Conservation (phyloP, 2,329 filamentous ascomycete species). For the Exophiala sideris region DNA sequence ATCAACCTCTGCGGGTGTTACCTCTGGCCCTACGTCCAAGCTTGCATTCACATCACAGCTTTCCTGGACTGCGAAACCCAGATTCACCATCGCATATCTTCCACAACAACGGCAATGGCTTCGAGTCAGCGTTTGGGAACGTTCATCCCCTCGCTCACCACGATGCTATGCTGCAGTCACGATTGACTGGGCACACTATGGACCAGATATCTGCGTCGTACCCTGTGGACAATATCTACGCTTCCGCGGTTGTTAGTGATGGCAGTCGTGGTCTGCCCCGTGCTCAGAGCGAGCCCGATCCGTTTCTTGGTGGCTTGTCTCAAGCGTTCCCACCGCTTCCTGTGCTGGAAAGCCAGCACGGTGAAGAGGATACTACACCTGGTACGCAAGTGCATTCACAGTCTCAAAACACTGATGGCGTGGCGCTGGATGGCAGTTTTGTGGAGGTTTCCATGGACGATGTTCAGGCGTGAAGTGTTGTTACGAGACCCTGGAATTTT, state of each 20-base stretch:
- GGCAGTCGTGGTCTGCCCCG: slow-evolving; percentile 2
- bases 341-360: not conserved
- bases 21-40: slow-evolving; percentile 6
- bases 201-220: not conserved
- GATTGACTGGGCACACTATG: not conserved
- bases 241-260: not conserved
- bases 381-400: not conserved
- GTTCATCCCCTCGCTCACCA: too few species aligned
- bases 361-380: too few species aligned
- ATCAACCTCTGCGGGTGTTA: slow-evolving; percentile 3
- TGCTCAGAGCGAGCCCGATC: slow-evolving; percentile 13
- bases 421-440: not conserved
- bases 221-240: not conserved
- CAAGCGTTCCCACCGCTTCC: too few species aligned
- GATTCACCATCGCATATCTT: not conserved
- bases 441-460: not conserved
- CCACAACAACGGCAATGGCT: not conserved
- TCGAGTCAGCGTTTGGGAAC: not conserved
- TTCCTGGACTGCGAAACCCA: slow-evolving; percentile 3
- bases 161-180: too few species aligned
- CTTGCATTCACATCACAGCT: slow-evolving; percentile 14
- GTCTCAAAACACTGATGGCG: not conserved
- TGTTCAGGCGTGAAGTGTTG: not conserved
- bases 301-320: not conserved
- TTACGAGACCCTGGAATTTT: too few species aligned